Conservation (phyloP, 176 grass and related monocot species). For the Typha latifolia region DNA sequence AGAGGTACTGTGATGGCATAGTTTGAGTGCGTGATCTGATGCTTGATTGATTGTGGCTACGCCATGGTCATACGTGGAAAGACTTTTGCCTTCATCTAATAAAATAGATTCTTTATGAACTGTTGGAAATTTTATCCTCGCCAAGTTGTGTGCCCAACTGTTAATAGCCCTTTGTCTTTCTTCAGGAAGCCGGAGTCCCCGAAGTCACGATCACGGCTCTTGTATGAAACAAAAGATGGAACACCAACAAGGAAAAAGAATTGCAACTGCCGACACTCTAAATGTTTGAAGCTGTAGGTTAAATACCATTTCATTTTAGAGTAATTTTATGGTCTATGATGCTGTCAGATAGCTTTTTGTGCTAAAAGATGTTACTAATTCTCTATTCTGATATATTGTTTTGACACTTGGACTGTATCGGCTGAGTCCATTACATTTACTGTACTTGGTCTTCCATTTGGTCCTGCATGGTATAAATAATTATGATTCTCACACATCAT, state of each 20-base stretch:
- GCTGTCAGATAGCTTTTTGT: slow-evolving; percentile 3
- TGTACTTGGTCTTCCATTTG: background rate
- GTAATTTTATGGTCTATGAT: background rate
- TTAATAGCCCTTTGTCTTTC: slow-evolving; percentile 27
- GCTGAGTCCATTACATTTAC: background rate
- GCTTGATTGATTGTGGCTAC: too few species aligned
- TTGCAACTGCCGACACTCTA: slow-evolving; percentile 94
- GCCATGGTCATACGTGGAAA: too few species aligned
- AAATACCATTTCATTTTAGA: slow-evolving; percentile 15
- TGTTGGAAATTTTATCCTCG: background rate
- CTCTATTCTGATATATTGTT: background rate
- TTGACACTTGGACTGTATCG: background rate
- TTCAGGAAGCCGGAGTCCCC: slow-evolving; percentile 79
- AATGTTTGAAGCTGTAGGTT: slow-evolving; percentile 92
- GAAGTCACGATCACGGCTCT: slow-evolving; percentile 33
- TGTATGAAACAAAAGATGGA: slow-evolving; percentile 57
- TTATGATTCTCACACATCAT: too few species aligned
- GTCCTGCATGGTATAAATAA: too few species aligned
- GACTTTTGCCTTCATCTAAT: too few species aligned
- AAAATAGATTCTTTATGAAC: background rate
- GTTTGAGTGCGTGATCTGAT: background rate
- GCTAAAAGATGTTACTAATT: background rate
- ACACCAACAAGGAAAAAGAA: slow-evolving; percentile 82
- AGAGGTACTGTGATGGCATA: background rate
- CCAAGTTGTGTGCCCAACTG: slow-evolving; percentile 9